Percentiles rank a stretch among this genome's conserved stretches.
phyloP scores from a whole-genome alignment of 495 filamentous ascomycete genomes.

The Hypoxylon fragiforme region DNA sequence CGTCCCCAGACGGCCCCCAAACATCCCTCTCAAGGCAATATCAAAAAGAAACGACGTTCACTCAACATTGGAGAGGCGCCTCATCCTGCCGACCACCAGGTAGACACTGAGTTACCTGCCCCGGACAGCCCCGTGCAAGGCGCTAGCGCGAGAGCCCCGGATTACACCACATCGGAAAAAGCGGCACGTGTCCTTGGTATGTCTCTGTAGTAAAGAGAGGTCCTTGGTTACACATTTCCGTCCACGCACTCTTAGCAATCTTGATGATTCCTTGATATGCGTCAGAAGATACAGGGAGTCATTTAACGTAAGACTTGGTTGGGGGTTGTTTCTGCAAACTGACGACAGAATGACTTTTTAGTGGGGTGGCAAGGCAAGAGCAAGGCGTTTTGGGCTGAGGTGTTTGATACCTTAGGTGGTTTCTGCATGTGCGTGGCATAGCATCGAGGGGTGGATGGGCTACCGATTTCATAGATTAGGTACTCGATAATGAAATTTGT shows the following conservation, averaged over 20 bases:
- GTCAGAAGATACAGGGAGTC: too few species aligned
- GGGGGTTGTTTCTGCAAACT: too few species aligned
- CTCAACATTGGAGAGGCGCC: slow-evolving; percentile 39
- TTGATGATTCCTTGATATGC: too few species aligned
- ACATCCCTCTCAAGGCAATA: slow-evolving; percentile 49
- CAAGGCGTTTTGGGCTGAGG: slow-evolving; percentile 20
- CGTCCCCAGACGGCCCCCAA: slow-evolving; percentile 18
- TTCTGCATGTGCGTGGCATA: slow-evolving; percentile 12
- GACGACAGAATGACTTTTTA: slow-evolving; percentile 24
- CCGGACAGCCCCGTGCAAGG: slow-evolving; percentile 33
- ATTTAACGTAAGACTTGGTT: too few species aligned
- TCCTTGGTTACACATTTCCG: background rate
- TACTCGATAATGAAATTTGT: slow-evolving; percentile 15
- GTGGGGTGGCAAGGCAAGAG: background rate
- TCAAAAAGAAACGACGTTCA: slow-evolving; percentile 55
- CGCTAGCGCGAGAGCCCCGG: slow-evolving; percentile 19
- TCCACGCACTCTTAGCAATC: too few species aligned
- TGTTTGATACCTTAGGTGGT: background rate
- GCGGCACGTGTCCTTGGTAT: slow-evolving; percentile 39
- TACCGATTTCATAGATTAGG: background rate
- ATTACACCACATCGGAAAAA: slow-evolving; percentile 37
- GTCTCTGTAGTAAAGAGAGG: slow-evolving; percentile 32
- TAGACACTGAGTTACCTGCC: slow-evolving; percentile 30
- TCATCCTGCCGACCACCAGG: slow-evolving; percentile 36
- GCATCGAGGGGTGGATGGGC: slow-evolving; percentile 7